Evolutionary conservation across 1,139 yeast genomes (phyloP), one percentile per base, ranked within the genome.

Genomic region (Pneumocystis sp.): DNA sequence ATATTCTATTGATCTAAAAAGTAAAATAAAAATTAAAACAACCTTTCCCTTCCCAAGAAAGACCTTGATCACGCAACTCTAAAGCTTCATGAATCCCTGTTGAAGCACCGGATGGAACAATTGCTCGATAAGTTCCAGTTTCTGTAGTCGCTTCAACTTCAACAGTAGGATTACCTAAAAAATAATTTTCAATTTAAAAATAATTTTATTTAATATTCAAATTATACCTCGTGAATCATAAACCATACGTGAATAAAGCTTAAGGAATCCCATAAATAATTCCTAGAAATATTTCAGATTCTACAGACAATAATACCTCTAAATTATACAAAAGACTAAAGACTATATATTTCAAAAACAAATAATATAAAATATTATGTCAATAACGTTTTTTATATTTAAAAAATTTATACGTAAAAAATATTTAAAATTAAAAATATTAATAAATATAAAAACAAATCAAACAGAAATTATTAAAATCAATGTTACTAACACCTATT

Each of bases 41-140:
- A 63, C 72, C 96, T 83, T 90, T 90, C 77, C 97, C 97, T 74
- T 84, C 81, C 97, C 97, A 90, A 80, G 87, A 86, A 75, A 89
- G 79, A 81, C 88, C 86, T 82, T 90, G 96, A 78, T 90, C 97
- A 82, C 97, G 89, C 78, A 90, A 84, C 83, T 90, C 97, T 72
- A 89, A 81, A 73, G 96, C 96, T 82, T 90, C 97, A 79, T 87
- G 93, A 78, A 85, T 78, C 59, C 68, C 68, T 70, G 96, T 89
- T 74, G 96, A 89, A 71, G 96, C 96, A 80, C 96, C 97, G 71
- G 96, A 88, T 77, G 97, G 97, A 70, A 90, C 97, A 75, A 89
- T 89, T 72, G 96, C 83, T 79, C 96, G 86, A 89, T 87, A 89
- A 71, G 83, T 76, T 75, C 96, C 96, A 75, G 85, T 83, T 70